Base-by-base conservation (phyloP, 495 filamentous ascomycete species). In the Cenococcum geophilum region DNA sequence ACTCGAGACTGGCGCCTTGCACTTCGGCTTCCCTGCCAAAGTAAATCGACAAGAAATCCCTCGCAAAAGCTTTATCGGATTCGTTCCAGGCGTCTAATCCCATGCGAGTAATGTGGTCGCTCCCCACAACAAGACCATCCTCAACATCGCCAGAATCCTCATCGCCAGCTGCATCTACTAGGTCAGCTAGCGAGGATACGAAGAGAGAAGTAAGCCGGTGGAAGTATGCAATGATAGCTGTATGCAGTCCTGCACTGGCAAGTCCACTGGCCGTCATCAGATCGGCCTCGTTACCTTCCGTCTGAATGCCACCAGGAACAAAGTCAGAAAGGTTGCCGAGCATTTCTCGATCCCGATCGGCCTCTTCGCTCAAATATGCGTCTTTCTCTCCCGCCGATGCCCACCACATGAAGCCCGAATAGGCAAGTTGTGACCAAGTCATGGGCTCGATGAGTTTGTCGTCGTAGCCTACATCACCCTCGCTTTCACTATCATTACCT, bases 321-420 rank as follows among this genome's bases (percentile, higher is more conserved):
- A 67, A 57, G 42, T 70, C 68, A 4, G 68, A 65, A 5, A 72
- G 45, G 47, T 76, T 69, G 20, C 63, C 68, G 0, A 74, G 62
- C 23, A 75, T 37, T n/a, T 65, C 60, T 4, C 58, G 63, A 50
- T 76, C 74, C 0, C 50, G 36, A 9, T 65, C 63, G 12, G 50
- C 55, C 55, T 78, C 78, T 23, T 76, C 70, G 12, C 72, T 67
- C 25, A 68, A 68, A 42, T 70, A 71, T 11, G 73, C 68, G 11
- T 74, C 73, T 71, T 88, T 84, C 73, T 97, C 93, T 51, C 93
- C 93, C 0, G 93, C 93, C 1, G 89, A 92, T 0, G 93, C 93
- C 93, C 93, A 98, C 92, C 92, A 98, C 76, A 97, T 92, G 77
- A 97, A 96, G 4, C 88, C 86, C 25, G 81, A 83, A 70, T 97